Conservation (phyloP, 179 eudicot genomes). For the Beta corolliflora region DNA sequence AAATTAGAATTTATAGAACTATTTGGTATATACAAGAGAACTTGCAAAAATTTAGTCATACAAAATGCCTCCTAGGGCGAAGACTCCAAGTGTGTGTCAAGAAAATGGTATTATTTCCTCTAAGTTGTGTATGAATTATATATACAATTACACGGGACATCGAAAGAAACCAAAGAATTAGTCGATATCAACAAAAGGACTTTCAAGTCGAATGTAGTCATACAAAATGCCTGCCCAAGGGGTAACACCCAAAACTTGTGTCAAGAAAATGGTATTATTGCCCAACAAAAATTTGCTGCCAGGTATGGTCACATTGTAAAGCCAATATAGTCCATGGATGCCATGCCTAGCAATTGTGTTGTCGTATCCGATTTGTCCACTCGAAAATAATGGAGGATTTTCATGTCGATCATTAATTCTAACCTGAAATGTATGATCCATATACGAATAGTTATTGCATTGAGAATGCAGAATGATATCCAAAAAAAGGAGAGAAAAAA, state of each 20-base stretch:
- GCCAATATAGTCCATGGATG: slow-evolving; percentile 63
- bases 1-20: too few relatives aligned
- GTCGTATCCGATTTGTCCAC: slow-evolving; percentile 51
- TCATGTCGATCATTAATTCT: slow-evolving; percentile 35
- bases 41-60: too few relatives aligned
- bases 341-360: slow-evolving; percentile 72
- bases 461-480: not conserved
- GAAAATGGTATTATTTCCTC: not conserved
- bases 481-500: not conserved
- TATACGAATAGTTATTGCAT: slow-evolving; percentile 1
- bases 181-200: slow-evolving; percentile 32
- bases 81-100: too few relatives aligned
- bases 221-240: slow-evolving; percentile 65
- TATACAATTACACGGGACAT: not conserved
- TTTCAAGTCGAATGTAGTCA: slow-evolving; percentile 69
- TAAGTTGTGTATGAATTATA: not conserved
- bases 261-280: slow-evolving; percentile 56
- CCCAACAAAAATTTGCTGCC: slow-evolving; percentile 40
- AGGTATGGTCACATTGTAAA: slow-evolving; percentile 47
- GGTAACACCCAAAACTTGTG: slow-evolving; percentile 48
- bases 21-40: too few relatives aligned
- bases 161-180: not conserved
- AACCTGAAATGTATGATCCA: slow-evolving; percentile 27
- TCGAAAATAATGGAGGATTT: slow-evolving; percentile 33
- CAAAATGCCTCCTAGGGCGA: too few relatives aligned